phyloP scores from a whole-genome alignment of 306 rosid genomes.

The Leucaena leucocephala region DNA sequence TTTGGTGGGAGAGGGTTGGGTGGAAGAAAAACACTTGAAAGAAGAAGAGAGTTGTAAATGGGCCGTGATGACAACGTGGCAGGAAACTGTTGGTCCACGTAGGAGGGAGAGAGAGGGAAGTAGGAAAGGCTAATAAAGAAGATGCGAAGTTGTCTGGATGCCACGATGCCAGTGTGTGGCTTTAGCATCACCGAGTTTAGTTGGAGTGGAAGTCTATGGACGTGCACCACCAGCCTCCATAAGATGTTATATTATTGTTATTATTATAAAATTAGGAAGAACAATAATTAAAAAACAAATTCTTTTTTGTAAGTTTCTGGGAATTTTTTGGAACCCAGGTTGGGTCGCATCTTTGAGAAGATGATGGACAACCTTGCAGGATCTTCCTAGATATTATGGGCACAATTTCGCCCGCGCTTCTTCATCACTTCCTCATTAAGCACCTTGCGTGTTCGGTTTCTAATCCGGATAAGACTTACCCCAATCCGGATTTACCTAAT shows the following conservation, averaged over 20 bases:
- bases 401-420: constrained; percentile 15
- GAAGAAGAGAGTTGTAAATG: neutral
- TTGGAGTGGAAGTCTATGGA: neutral
- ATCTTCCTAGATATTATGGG: neutral
- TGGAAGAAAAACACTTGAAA: neutral
- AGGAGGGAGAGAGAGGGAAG: neutral
- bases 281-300: neutral
- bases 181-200: constrained; percentile 15
- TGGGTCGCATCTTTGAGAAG: constrained; percentile 26
- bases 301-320: neutral
- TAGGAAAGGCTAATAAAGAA: neutral
- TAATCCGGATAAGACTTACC: constrained; percentile 9
- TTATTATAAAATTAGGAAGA: neutral
- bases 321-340: constrained; percentile 1
- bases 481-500: constrained; percentile 4
- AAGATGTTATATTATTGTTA: neutral
- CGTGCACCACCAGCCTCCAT: constrained; percentile 37
- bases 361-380: constrained; percentile 18
- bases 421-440: constrained; percentile 37
- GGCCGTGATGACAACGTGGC: constrained; percentile 15
- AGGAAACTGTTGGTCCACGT: constrained; percentile 35
- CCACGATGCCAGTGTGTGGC: constrained; percentile 33
- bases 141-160: constrained; percentile 19
- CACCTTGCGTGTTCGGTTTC: constrained; percentile 26
- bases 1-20: constrained; percentile 12